phyloP scores from a whole-genome alignment of 129 eudicot genomes.

The Arctium minus region DNA sequence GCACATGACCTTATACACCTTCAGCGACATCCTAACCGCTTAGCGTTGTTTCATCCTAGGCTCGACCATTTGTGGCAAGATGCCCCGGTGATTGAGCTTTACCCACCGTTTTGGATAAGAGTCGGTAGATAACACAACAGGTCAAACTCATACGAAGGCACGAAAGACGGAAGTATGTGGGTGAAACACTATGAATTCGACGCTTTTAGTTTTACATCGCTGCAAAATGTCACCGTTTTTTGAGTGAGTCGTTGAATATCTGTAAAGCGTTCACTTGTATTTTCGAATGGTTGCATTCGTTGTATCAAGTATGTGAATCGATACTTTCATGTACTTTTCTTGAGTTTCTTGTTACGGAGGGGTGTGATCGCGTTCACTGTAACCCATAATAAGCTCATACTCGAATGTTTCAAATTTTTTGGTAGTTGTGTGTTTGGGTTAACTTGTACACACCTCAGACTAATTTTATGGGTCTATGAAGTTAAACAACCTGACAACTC shows the following conservation, averaged over 20 bases:
- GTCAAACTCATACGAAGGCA: neutral
- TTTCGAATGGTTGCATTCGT: neutral
- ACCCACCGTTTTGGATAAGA: slow-evolving; percentile 10
- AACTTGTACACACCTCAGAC: neutral
- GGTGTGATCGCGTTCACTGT: neutral
- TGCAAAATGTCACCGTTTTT: slow-evolving; percentile 14
- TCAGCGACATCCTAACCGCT: neutral
- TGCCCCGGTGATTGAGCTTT: neutral
- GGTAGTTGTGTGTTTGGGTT: neutral
- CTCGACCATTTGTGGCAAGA: neutral
- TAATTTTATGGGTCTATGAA: too few relatives aligned
- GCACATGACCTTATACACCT: neutral
- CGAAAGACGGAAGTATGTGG: neutral
- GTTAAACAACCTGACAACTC: too few relatives aligned
- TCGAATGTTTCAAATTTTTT: neutral
- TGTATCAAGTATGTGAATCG: slow-evolving; percentile 11
- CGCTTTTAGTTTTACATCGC: slow-evolving; percentile 6
- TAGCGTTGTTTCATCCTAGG: neutral
- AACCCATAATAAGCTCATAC: neutral
- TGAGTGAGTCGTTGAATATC: slow-evolving; percentile 7
- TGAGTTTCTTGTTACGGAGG: neutral
- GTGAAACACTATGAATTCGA: neutral
- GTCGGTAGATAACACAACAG: neutral
- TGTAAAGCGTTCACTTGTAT: slow-evolving; percentile 21
- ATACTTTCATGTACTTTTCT: neutral